Evolutionary conservation across 2,329 filamentous ascomycete genomes (phyloP), one percentile per base, ranked within the genome.

Genomic region (Hypoxylon sp.): DNA sequence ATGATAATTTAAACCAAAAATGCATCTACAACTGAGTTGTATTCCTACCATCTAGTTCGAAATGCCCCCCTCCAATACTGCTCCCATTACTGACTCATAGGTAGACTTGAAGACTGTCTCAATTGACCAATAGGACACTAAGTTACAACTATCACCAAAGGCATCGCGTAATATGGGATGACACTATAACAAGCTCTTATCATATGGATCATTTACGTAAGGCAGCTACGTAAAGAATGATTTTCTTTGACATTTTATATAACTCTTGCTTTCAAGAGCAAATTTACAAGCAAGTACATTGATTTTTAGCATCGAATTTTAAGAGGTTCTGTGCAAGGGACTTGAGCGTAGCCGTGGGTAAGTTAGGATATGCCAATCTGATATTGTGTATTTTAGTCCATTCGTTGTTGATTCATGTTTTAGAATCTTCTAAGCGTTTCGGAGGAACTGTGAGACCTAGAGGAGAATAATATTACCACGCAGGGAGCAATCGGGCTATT

Each of bases 111-210:
- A 50, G 26, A 24, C n/a, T 10, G 37, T 54, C 39, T 39, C 22
- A 39, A 53, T 60, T 47, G 33, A 29, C 62, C 37, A 65, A 59
- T 59, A 50, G 17, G 19, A 44, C 22, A 33, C 50, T 33, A 44
- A 51, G 37, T 50, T n/a, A 5, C 19, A 50, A 33, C 14, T 59
- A 51, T 60, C 54, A 50, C 54, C 9, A n/a, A 65, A 64, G 37
- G 24, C 54, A 64, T 64, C 42, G 47, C 61, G 61, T 65, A 59
- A 54, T 54, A 52, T 44, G 19, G 42, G 22, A 44, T 37, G 47
- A 52, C 39, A 37, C 24, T 65, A 35, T 33, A 60, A n/a, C 17
- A 39, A 37, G 51, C 24, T 47, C 59, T 35, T 54, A 51, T 59
- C 46, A 42, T 19, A 29, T 51, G 31, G n/a, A 44, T 19, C 3